Base-by-base conservation (phyloP, 768 basidiomycete genomes). In the Gloeopeniophorella convolvens region DNA sequence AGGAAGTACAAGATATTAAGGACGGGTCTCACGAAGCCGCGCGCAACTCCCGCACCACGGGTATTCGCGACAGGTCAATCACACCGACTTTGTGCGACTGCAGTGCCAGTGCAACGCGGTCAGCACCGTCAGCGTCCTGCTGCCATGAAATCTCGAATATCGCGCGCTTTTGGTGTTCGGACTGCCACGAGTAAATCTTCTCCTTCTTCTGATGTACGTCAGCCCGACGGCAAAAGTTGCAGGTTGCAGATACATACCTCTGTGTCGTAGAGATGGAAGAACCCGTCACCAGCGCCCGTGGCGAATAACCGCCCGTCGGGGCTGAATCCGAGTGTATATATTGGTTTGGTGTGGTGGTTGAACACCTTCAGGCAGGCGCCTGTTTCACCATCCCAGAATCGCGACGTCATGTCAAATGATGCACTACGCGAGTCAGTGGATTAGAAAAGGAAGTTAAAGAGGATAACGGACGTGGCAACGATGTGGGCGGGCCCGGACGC, bases 321-420 rank as follows among this genome's bases (percentile, higher is more conserved):
- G 59, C 84, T 85, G 65, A 90, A 90, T 5, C 79, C 68, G 26
- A 92, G 60, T 1, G 85, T 76, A 63, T 84, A 93, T 31, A 92
- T 78, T 20, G 82, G 76, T 27, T 77, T 76, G 55, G 70, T 78
- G 66, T 91, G 87, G 55, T 89, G 85, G 5, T 66, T 64, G 60
- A 95, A 83, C 16, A 81, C 71, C 53, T 80, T 74, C 28, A 89
- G 64, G 62, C 90, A 93, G 36, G 79, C 74, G 24, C 89, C 89
- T 0, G 83, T 83, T 37, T 76, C 74, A 3, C 82, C 78, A 65
- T 93, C 85, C 91, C 91, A 95, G 26, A 95, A 57, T 34, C 88
- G 79, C 4, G 85, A 78, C 1, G 89, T 87, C 12, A 72, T 70
- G 61, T 95, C 92, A 60, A 90, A 90, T 4, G 89, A 89, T 9